Percentiles rank a stretch among this genome's conserved stretches.
These are phyloP conservation scores for Picochlorum costavermella DNA, from an alignment of 139 green algal species.

Conservation along the genomic window DNA sequence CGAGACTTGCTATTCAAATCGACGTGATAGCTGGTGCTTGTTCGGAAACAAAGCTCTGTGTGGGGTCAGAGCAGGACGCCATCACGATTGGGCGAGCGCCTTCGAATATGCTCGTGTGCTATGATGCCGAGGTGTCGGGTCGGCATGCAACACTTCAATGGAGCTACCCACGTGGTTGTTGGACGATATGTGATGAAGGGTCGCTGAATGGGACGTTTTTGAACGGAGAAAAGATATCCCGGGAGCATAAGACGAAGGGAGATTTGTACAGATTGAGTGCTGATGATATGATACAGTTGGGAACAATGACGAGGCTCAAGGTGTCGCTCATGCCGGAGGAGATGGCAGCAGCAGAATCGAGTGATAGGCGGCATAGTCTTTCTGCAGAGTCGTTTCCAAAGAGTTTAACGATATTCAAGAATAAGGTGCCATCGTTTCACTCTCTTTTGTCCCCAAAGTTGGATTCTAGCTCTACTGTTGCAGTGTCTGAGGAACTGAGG, in stretches of 20 bases:
- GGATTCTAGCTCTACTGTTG: constrained; percentile 16
- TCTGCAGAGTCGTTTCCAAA: constrained; percentile 15
- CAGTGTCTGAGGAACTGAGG: constrained; percentile 28
- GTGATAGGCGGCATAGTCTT: constrained; percentile 13
- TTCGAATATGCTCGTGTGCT: constrained; percentile 32
- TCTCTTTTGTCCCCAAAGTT: constrained; percentile 29
- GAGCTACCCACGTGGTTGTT: constrained; percentile 30
- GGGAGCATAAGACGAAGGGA: constrained; percentile 37
- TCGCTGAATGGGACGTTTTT: constrained; percentile 69
- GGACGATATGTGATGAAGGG: constrained; percentile 47
- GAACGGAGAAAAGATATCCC: constrained; percentile 48
- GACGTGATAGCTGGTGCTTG: constrained; percentile 40
- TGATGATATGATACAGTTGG: constrained; percentile 46
- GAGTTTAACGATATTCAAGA: constrained; percentile 30
- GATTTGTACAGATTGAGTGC: constrained; percentile 26
- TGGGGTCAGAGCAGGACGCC: constrained; percentile 22
- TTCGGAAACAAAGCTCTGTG: constrained; percentile 16
- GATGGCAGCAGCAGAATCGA: constrained; percentile 14
- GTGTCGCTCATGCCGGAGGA: constrained; percentile 30
- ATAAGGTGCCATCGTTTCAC: constrained; percentile 25
- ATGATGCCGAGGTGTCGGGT: constrained; percentile 63
- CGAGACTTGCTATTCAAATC: constrained; percentile 37
- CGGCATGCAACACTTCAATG: constrained; percentile 48
- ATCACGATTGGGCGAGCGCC: constrained; percentile 50
- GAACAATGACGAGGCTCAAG: constrained; percentile 27